These are phyloP conservation scores for Epichloe coenophiala DNA, from an alignment of 2,329 filamentous ascomycete species.

Conservation along the genomic window DNA sequence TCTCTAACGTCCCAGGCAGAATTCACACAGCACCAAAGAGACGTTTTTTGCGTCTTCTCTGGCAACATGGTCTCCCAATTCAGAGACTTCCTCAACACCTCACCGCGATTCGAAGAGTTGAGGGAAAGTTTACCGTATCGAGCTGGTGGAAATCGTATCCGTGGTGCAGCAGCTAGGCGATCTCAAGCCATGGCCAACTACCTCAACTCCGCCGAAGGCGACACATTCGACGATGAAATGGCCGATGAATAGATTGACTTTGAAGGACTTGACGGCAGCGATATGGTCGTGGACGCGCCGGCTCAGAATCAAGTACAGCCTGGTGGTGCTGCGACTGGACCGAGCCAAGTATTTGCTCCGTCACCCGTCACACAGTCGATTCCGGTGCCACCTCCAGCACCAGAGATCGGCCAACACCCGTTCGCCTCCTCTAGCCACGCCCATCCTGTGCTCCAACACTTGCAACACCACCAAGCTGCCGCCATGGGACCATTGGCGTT, in stretches of 20 bases:
- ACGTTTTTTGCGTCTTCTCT: conserved; percentile 96
- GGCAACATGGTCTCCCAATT: conserved; percentile 69
- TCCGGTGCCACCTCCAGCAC: conserved; percentile 16
- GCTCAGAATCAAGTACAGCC: conserved; percentile 11
- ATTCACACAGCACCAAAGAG: conserved; percentile 88
- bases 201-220: conserved; percentile 15
- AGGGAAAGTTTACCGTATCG: conserved; percentile 19
- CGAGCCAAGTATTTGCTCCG: background rate
- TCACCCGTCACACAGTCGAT: conserved; percentile 11
- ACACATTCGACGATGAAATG: conserved; percentile 28
- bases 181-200: conserved; percentile 9
- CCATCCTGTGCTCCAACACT: conserved; percentile 9
- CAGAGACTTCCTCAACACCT: conserved; percentile 60
- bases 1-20: conserved; percentile 34
- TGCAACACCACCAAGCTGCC: conserved; percentile 8
- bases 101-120: conserved; percentile 31
- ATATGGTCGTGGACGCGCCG: conserved; percentile 23
- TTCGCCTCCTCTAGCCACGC: conserved; percentile 9
- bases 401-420: conserved; percentile 13
- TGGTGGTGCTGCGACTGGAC: background rate
- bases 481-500: conserved; percentile 11
- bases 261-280: conserved; percentile 25
- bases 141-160: conserved; percentile 5
- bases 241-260: conserved; percentile 31
- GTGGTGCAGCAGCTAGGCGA: conserved; percentile 6